Evolutionary conservation across 2,329 filamentous ascomycete genomes (phyloP).

Genomic region (Cryphonectria japonica): DNA sequence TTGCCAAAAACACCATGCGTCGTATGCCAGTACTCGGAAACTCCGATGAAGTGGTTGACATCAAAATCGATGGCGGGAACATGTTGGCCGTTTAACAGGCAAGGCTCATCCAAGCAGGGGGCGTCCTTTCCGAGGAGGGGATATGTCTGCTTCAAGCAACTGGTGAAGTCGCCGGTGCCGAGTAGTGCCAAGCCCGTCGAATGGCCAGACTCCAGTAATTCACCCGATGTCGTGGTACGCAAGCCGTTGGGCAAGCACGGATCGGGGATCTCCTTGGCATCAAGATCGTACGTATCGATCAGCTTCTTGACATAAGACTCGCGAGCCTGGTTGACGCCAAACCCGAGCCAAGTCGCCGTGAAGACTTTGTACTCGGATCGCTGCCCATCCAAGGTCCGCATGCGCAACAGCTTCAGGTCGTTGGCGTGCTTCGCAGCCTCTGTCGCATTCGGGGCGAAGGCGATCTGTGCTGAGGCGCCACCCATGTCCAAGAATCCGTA

Average conservation of each 20-base stretch:
- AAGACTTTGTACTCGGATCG: conserved; percentile 86
- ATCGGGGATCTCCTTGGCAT: conserved; percentile 75
- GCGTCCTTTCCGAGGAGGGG: conserved; percentile 89
- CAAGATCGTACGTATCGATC: conserved; percentile 64
- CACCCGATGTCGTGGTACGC: conserved; percentile 73
- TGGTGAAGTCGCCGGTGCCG: conserved; percentile 85
- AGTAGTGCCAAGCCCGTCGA: conserved; percentile 58
- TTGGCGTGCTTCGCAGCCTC: conserved; percentile 88
- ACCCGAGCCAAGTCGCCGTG: conserved; percentile 94
- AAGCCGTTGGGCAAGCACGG: conserved; percentile 86
- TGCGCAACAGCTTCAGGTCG: conserved; percentile 81
- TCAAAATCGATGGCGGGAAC: conserved; percentile 96
- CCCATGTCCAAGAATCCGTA: conserved; percentile 99
- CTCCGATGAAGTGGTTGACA: conserved; percentile 95
- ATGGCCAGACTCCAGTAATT: conserved; percentile 46
- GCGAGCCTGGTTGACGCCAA: conserved; percentile 93
- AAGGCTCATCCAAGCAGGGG: conserved; percentile 80
- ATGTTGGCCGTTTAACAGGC: conserved; percentile 87
- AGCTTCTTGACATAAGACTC: conserved; percentile 80
- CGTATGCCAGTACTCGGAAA: conserved; percentile 98
- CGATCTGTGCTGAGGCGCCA: conserved; percentile 95
- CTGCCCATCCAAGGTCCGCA: conserved; percentile 81
- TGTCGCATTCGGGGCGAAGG: conserved; percentile 91
- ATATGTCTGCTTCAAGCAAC: conserved; percentile 80
- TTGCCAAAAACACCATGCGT: conserved; percentile 90